phyloP scores from a whole-genome alignment of 2,329 filamentous ascomycete species.

The Colletotrichum lentis region DNA sequence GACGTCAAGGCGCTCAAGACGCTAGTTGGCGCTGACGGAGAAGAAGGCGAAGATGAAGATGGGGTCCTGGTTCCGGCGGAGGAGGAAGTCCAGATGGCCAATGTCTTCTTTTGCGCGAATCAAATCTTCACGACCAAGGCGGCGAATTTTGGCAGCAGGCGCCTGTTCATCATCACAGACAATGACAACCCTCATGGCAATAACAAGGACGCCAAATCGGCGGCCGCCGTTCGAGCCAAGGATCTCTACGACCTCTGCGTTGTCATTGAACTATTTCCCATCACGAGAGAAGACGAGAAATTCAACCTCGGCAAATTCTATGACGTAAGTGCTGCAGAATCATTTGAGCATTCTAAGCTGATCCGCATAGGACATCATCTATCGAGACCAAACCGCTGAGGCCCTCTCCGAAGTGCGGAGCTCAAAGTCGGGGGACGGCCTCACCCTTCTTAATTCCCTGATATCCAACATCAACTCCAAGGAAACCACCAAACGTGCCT shows the following conservation, averaged over 20 bases:
- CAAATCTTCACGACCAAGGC: constrained; percentile 96
- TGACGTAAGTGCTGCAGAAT: constrained; percentile 66
- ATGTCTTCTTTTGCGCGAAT: constrained; percentile 92
- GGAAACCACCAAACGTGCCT: constrained; percentile 81
- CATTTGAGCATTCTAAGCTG: not conserved
- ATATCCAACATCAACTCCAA: constrained; percentile 91
- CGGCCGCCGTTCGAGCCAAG: constrained; percentile 86
- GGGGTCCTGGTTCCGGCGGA: constrained; percentile 74
- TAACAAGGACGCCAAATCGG: constrained; percentile 76
- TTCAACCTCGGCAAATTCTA: constrained; percentile 92
- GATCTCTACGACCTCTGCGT: constrained; percentile 95
- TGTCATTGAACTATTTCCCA: constrained; percentile 90
- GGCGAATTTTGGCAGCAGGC: constrained; percentile 89
- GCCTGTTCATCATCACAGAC: constrained; percentile 95
- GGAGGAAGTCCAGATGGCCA: constrained; percentile 81
- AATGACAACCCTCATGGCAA: constrained; percentile 84
- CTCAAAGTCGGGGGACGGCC: constrained; percentile 75
- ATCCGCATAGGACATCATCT: constrained; percentile 79
- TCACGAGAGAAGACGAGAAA: constrained; percentile 71
- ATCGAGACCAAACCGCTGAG: constrained; percentile 77
- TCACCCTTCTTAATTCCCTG: constrained; percentile 80
- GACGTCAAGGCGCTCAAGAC: constrained; percentile 83
- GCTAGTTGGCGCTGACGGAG: constrained; percentile 81
- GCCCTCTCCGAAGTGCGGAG: constrained; percentile 65
- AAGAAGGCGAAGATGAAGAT: constrained; percentile 77